phyloP scores from a whole-genome alignment of 2,329 filamentous ascomycete genomes.

The Trichoderma atroviride region DNA sequence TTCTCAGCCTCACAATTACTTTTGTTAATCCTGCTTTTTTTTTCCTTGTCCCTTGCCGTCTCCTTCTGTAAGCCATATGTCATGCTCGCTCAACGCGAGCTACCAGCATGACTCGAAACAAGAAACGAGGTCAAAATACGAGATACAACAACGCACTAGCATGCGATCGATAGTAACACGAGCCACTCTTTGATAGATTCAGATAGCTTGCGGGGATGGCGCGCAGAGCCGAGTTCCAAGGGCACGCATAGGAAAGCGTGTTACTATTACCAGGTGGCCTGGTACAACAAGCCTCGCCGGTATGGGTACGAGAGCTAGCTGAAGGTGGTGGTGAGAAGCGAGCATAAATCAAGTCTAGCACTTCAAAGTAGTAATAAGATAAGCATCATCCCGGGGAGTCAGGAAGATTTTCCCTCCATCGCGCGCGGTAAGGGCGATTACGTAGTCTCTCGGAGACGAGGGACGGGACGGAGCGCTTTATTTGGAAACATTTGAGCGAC shows the following conservation, averaged over 20 bases:
- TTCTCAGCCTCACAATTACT: background rate
- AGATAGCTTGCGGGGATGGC: background rate
- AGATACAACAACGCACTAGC: background rate
- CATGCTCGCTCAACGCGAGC: background rate
- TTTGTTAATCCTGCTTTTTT: background rate
- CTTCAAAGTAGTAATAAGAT: background rate
- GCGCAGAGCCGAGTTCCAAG: background rate
- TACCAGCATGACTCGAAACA: background rate
- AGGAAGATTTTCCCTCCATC: conserved; percentile 5
- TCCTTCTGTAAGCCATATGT: background rate
- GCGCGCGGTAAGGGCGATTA: background rate
- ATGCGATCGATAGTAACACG: background rate
- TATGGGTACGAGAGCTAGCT: background rate
- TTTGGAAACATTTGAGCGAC: background rate
- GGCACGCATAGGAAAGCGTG: background rate
- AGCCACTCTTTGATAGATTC: background rate
- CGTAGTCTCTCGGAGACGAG: background rate
- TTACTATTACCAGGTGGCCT: background rate
- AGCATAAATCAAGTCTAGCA: background rate
- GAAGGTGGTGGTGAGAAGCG: background rate
- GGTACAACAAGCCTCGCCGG: background rate
- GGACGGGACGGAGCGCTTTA: background rate
- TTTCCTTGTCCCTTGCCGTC: background rate
- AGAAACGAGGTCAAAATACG: background rate
- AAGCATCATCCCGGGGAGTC: conserved; percentile 9